phyloP scores from a whole-genome alignment of 768 basidiomycete genomes.

The Russula sp. region DNA sequence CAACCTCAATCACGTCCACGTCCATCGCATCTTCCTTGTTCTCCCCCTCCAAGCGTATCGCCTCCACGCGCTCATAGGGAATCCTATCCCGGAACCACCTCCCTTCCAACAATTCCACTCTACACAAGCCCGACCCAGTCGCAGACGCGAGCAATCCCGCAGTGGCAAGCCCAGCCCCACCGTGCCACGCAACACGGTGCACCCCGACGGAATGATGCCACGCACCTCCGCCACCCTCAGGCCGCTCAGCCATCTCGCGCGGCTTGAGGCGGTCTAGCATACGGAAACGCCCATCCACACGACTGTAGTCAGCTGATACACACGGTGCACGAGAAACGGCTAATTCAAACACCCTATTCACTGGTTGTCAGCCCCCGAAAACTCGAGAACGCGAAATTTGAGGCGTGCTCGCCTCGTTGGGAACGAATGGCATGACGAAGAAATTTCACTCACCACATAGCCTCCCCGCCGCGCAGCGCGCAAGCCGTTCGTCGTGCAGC shows the following conservation, averaged over 20 bases:
- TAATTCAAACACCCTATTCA: slow-evolving; percentile 25
- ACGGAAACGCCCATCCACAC: slow-evolving; percentile 62
- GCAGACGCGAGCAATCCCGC: slow-evolving; percentile 65
- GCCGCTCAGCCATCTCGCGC: slow-evolving; percentile 46
- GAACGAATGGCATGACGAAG: background rate
- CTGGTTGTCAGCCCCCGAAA: background rate
- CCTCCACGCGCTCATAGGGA: slow-evolving; percentile 58
- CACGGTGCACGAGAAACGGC: slow-evolving; percentile 72
- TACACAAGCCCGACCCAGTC: slow-evolving; percentile 77
- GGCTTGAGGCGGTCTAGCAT: slow-evolving; percentile 87
- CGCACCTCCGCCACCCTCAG: slow-evolving; percentile 40
- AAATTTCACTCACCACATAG: slow-evolving; percentile 46
- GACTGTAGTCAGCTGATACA: slow-evolving; percentile 84
- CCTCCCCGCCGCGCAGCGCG: slow-evolving; percentile 63
- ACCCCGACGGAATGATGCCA: slow-evolving; percentile 82
- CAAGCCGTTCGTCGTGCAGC: slow-evolving; percentile 68
- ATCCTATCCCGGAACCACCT: slow-evolving; percentile 59
- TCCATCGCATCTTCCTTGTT: slow-evolving; percentile 26
- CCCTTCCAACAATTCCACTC: slow-evolving; percentile 78
- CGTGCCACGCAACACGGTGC: slow-evolving; percentile 78
- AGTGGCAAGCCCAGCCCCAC: slow-evolving; percentile 53
- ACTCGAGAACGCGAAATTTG: background rate
- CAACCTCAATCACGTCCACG: slow-evolving; percentile 29
- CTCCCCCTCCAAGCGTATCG: slow-evolving; percentile 59
- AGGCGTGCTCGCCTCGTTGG: background rate